Percentiles rank a stretch among this genome's conserved stretches.
phyloP scores from a whole-genome alignment of 2,329 filamentous ascomycete species.

The Cladosporium sp. region DNA sequence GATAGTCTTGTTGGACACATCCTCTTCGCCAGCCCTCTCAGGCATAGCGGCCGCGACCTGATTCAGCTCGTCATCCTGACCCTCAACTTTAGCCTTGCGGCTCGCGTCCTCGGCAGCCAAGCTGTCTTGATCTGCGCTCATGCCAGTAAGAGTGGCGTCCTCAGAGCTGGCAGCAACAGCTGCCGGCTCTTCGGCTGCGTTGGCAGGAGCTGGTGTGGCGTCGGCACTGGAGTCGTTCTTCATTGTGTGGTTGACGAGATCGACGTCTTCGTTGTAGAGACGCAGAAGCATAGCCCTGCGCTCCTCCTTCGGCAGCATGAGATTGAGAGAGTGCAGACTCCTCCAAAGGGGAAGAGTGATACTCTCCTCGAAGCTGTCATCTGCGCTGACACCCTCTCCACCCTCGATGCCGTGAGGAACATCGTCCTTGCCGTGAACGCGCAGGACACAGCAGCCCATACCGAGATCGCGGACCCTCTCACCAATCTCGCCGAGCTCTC shows the following conservation, averaged over 20 bases:
- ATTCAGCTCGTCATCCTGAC: slow-evolving; percentile 37
- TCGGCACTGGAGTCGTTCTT: slow-evolving; percentile 17
- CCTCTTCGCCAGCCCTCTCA: slow-evolving; percentile 47
- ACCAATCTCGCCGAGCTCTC: slow-evolving; percentile 81
- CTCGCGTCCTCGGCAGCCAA: slow-evolving; percentile 41
- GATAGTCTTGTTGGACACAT: slow-evolving; percentile 50
- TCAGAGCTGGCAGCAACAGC: neutral
- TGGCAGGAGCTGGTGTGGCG: slow-evolving; percentile 11
- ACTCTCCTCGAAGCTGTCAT: slow-evolving; percentile 64
- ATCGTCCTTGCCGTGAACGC: slow-evolving; percentile 65
- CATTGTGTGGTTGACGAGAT: slow-evolving; percentile 67
- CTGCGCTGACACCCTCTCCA: slow-evolving; percentile 41
- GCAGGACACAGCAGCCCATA: slow-evolving; percentile 90
- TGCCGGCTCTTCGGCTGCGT: neutral
- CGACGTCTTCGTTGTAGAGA: slow-evolving; percentile 85
- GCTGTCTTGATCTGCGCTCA: slow-evolving; percentile 38
- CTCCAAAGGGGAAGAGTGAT: slow-evolving; percentile 95
- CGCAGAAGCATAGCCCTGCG: slow-evolving; percentile 85
- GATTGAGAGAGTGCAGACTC: slow-evolving; percentile 84
- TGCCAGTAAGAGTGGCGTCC: slow-evolving; percentile 3
- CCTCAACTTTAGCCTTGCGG: slow-evolving; percentile 29
- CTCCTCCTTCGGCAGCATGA: slow-evolving; percentile 98
- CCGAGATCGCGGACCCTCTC: slow-evolving; percentile 74
- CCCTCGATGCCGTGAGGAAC: slow-evolving; percentile 42
- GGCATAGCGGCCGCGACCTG: slow-evolving; percentile 46